These are phyloP conservation scores for Starmerella apis DNA, from an alignment of 805 yeast genomes.

Conservation along the genomic window DNA sequence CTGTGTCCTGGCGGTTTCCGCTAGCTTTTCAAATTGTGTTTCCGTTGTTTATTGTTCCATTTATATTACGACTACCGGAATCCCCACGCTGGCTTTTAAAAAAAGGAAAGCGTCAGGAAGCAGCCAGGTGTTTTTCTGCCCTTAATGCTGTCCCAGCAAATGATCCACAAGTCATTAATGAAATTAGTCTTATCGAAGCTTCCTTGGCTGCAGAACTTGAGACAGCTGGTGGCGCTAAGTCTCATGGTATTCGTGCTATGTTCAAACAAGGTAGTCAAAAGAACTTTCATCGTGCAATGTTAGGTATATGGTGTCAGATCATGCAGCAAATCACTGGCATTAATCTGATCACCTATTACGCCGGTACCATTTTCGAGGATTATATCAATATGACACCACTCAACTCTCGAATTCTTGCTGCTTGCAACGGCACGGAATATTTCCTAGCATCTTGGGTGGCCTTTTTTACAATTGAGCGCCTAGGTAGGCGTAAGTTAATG, in stretches of 20 bases:
- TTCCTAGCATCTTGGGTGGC: slow-evolving; percentile 39
- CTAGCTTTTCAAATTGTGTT: slow-evolving; percentile 44
- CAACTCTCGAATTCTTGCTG: slow-evolving; percentile 39
- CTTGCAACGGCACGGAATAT: slow-evolving; percentile 37
- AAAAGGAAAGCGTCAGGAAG: slow-evolving; percentile 42
- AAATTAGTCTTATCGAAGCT: slow-evolving; percentile 15
- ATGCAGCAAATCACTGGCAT: slow-evolving; percentile 39
- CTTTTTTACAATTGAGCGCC: slow-evolving; percentile 42
- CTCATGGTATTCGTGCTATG: slow-evolving; percentile 34
- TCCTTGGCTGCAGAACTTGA: slow-evolving; percentile 14
- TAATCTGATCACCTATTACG: slow-evolving; percentile 48
- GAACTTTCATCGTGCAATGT: slow-evolving; percentile 28
- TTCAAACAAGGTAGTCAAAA: slow-evolving; percentile 23
- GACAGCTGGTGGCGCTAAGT: slow-evolving; percentile 8
- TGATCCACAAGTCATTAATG: slow-evolving; percentile 5
- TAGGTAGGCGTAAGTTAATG: slow-evolving; percentile 40
- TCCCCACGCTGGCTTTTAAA: slow-evolving; percentile 74
- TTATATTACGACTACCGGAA: slow-evolving; percentile 57
- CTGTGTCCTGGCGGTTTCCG: slow-evolving; percentile 58
- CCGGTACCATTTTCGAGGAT: slow-evolving; percentile 44
- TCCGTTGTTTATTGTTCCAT: slow-evolving; percentile 19
- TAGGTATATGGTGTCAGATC: slow-evolving; percentile 33
- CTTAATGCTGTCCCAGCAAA: slow-evolving; percentile 26
- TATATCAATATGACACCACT: slow-evolving; percentile 39
- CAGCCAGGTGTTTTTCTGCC: slow-evolving; percentile 41